Evolutionary conservation across 73 alveolate species (phyloP).

Genomic region (Loxodes magnus): DNA sequence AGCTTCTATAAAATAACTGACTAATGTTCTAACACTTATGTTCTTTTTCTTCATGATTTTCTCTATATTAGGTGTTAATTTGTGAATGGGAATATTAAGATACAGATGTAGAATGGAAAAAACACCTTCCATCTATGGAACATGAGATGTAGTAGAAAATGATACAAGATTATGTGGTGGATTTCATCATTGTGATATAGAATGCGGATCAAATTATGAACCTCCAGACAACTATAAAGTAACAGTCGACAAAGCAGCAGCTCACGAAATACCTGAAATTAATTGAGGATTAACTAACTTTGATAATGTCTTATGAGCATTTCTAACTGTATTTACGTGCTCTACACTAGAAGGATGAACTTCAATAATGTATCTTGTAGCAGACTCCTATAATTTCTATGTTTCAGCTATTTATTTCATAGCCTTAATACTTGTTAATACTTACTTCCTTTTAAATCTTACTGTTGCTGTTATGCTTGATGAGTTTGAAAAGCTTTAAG

Average conservation of each 20-base stretch:
- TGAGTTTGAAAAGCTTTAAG: too few species aligned
- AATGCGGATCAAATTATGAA: too few species aligned
- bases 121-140: constrained; percentile 13
- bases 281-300: constrained; percentile 8
- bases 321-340: constrained; percentile 1
- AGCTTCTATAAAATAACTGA: constrained; percentile 21
- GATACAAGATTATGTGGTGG: constrained; percentile 15
- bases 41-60: constrained; percentile 24
- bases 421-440: background rate
- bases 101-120: constrained; percentile 24
- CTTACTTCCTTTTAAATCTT: constrained; percentile 4
- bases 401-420: background rate
- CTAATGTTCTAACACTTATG: constrained; percentile 15
- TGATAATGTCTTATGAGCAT: background rate
- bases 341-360: constrained; percentile 12
- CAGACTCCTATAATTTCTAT: background rate
- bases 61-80: constrained; percentile 30
- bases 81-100: constrained; percentile 19
- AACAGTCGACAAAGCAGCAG: too few species aligned
- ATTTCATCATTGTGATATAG: background rate
- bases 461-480: constrained; percentile 8
- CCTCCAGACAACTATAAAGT: too few species aligned
- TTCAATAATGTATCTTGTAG: background rate
- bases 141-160: constrained; percentile 13
- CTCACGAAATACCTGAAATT: too few species aligned